Percentiles rank a stretch among this genome's conserved stretches.
Conservation (phyloP, 1,284 basidiomycete species). For the Cerioporus squamosus region DNA sequence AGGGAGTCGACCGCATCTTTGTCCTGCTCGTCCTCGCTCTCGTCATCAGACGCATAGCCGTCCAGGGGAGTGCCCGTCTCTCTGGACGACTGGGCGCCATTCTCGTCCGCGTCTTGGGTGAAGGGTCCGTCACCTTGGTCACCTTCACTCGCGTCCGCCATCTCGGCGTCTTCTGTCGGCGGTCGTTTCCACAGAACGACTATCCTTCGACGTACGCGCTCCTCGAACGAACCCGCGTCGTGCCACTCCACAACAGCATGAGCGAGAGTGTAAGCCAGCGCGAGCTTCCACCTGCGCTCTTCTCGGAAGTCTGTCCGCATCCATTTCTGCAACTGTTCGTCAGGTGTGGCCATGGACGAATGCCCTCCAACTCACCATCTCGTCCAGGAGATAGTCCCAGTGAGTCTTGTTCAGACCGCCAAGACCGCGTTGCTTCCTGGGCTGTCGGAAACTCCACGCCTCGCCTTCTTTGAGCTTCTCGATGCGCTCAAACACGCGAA, state of each 20-base stretch:
- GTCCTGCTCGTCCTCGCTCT: slow-evolving; percentile 64
- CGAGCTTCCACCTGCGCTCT: slow-evolving; percentile 92
- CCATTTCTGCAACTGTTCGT: slow-evolving; percentile 75
- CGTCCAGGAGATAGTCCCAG: slow-evolving; percentile 96
- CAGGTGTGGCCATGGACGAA: slow-evolving; percentile 1
- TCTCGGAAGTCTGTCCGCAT: slow-evolving; percentile 95
- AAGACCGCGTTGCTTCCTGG: slow-evolving; percentile 86
- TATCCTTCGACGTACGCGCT: slow-evolving; percentile 71
- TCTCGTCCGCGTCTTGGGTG: slow-evolving; percentile 29
- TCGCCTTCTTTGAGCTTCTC: slow-evolving; percentile 84
- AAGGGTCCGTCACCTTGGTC: slow-evolving; percentile 15
- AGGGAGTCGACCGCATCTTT: slow-evolving; percentile 60
- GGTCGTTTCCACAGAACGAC: slow-evolving; percentile 68
- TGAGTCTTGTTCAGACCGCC: slow-evolving; percentile 86
- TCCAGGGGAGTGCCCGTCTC: slow-evolving; percentile 36
- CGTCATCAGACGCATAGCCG: slow-evolving; percentile 53
- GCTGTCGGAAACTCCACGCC: slow-evolving; percentile 93
- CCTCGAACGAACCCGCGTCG: slow-evolving; percentile 64
- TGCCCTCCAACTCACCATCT: slow-evolving; percentile 73
- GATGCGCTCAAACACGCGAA: slow-evolving; percentile 85
- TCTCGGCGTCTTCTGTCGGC: slow-evolving; percentile 31
- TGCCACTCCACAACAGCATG: slow-evolving; percentile 90
- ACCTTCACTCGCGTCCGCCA: slow-evolving; percentile 29
- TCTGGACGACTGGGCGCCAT: slow-evolving; percentile 30
- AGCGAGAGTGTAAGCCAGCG: slow-evolving; percentile 85